These are phyloP conservation scores for Pleurotus eryngii DNA, from an alignment of 768 basidiomycete species.

Conservation along the genomic window DNA sequence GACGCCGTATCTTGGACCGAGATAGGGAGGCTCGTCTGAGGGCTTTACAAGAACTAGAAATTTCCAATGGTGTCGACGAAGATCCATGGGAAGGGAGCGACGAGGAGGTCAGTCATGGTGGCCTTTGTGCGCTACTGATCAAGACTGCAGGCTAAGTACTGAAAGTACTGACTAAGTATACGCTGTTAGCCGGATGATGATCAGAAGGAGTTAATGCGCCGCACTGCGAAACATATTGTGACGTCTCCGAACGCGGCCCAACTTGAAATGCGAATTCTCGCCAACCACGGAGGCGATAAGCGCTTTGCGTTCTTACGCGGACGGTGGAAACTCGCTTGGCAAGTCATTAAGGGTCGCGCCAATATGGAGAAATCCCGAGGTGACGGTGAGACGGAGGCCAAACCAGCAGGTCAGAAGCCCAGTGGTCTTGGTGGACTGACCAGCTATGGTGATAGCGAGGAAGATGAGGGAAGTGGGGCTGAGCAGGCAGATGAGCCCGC, in stretches of 20 bases:
- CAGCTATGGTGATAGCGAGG: slow-evolving; percentile 59
- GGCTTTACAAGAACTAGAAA: slow-evolving; percentile 48
- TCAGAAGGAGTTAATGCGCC: slow-evolving; percentile 65
- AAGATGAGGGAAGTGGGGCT: slow-evolving; percentile 17
- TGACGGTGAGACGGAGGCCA: slow-evolving; percentile 21
- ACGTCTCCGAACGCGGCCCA: slow-evolving; percentile 76
- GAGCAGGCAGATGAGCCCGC: slow-evolving; percentile 13
- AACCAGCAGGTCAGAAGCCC: slow-evolving; percentile 3
- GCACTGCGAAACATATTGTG: slow-evolving; percentile 68
- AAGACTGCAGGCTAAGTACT: neutral
- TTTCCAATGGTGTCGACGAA: slow-evolving; percentile 29
- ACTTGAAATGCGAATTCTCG: slow-evolving; percentile 84
- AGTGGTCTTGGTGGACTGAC: slow-evolving; percentile 49
- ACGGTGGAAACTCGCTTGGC: slow-evolving; percentile 69
- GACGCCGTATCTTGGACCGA: slow-evolving; percentile 55
- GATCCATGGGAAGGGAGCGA: slow-evolving; percentile 68
- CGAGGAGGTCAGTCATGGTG: slow-evolving; percentile 52
- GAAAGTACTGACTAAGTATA: too few relatives aligned
- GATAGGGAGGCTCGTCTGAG: slow-evolving; percentile 63
- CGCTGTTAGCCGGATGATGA: slow-evolving; percentile 50
- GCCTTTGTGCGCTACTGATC: neutral
- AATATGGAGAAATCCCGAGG: slow-evolving; percentile 27
- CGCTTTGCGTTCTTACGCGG: slow-evolving; percentile 83
- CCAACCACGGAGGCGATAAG: slow-evolving; percentile 76
- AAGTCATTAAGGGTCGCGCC: slow-evolving; percentile 44